phyloP scores from a whole-genome alignment of 23 red algal genomes.

The Gracilaria vermiculophylla region DNA sequence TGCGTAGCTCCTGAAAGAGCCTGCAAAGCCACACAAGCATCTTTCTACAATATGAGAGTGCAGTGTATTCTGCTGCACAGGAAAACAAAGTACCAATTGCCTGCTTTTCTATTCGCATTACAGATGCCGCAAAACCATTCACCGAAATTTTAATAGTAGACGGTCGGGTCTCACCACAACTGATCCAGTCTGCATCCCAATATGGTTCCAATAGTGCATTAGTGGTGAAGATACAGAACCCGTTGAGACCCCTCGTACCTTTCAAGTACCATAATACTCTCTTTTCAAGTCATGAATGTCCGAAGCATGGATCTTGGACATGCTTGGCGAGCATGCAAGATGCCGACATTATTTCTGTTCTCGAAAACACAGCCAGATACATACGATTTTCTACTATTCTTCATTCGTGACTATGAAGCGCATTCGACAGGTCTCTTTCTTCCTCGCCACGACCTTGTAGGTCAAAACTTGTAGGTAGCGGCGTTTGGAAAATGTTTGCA shows the following conservation, averaged over 20 bases:
- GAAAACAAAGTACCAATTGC: not conserved
- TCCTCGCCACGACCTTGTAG: not conserved
- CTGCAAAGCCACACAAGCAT: not conserved
- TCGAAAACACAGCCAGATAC: not conserved
- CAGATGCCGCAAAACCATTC: not conserved
- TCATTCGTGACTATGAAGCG: not conserved
- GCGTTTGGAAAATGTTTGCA: not conserved
- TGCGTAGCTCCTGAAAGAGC: slow-evolving; percentile 3
- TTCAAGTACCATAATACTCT: not conserved
- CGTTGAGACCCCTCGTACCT: not conserved
- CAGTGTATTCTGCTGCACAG: slow-evolving; percentile 36
- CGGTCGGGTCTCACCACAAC: not conserved
- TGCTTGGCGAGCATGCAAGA: not conserved
- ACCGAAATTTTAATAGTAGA: not conserved
- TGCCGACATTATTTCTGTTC: slow-evolving; percentile 1
- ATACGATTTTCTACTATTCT: not conserved
- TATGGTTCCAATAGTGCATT: not conserved
- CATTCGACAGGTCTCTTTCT: not conserved
- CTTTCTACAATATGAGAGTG: not conserved
- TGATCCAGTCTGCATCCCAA: slow-evolving; percentile 26
- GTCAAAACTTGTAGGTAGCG: not conserved
- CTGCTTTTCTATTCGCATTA: slow-evolving; percentile 12
- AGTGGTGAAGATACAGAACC: not conserved
- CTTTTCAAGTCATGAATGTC: not conserved
- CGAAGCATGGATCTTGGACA: not conserved